Conservation (phyloP, 177 flowering plant genomes). For the Vitis hybrid region DNA sequence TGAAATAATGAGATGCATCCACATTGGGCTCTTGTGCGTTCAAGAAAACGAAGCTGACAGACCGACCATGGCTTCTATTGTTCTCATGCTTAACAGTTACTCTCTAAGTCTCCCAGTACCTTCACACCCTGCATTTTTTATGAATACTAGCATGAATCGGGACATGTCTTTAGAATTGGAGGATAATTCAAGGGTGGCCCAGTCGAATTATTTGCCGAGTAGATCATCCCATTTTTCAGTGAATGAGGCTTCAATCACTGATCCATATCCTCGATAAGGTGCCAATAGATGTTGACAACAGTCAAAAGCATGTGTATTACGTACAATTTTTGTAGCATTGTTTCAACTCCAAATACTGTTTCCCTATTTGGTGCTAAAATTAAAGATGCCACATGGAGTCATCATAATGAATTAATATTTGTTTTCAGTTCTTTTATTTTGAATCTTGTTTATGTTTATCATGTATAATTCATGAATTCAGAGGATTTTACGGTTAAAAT, state of each 20-base stretch:
- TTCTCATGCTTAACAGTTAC: slow-evolving; percentile 18
- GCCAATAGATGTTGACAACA: too few relatives aligned
- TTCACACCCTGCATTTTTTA: slow-evolving; percentile 11
- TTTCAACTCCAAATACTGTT: too few relatives aligned
- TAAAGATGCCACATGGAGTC: too few relatives aligned
- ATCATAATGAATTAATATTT: too few relatives aligned
- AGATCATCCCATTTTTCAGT: neutral
- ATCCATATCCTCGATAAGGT: too few relatives aligned
- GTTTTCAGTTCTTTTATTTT: too few relatives aligned
- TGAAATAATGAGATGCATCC: slow-evolving; percentile 22
- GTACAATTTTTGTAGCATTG: too few relatives aligned
- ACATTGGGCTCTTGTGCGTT: slow-evolving; percentile 20
- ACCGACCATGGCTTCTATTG: slow-evolving; percentile 21
- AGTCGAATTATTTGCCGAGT: neutral
- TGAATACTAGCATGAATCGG: neutral
- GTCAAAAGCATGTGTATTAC: too few relatives aligned
- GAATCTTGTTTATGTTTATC: too few relatives aligned
- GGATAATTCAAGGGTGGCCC: neutral
- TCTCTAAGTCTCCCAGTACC: slow-evolving; percentile 15
- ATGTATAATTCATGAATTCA: too few relatives aligned
- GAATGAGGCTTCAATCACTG: slow-evolving; percentile 6
- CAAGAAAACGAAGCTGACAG: slow-evolving; percentile 16
- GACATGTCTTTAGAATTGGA: neutral
- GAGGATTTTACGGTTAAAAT: too few relatives aligned
- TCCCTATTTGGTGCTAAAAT: too few relatives aligned